Evolutionary conservation across 345 rosid genomes (phyloP).

Genomic region (Citropsis articulata): DNA sequence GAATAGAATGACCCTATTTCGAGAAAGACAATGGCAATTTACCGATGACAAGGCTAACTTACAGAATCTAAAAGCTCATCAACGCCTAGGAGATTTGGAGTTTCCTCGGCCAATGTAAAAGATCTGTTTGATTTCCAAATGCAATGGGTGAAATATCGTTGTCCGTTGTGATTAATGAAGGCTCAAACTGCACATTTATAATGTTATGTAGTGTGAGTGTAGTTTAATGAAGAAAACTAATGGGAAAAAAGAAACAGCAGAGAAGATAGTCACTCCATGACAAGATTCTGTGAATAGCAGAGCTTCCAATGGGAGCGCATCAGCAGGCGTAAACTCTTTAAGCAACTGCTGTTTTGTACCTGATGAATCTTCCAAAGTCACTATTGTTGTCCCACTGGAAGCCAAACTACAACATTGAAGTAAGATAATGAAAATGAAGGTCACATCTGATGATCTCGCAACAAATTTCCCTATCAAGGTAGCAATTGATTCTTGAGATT

Average conservation of each 20-base stretch:
- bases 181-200: constrained; percentile 38
- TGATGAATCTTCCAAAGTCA: constrained; percentile 40
- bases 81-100: constrained; percentile 46
- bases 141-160: constrained; percentile 29
- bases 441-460: constrained; percentile 54
- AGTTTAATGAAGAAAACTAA: not conserved
- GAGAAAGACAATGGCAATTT: not conserved
- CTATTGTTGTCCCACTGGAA: not conserved
- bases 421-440: not conserved
- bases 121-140: constrained; percentile 38
- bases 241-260: not conserved
- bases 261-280: constrained; percentile 27
- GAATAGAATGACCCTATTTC: no score
- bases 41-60: constrained; percentile 20
- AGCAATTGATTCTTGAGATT: constrained; percentile 50
- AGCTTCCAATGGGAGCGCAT: constrained; percentile 59
- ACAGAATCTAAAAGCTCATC: constrained; percentile 61
- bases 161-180: constrained; percentile 32
- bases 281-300: constrained; percentile 40
- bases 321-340: constrained; percentile 53
- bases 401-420: not conserved
- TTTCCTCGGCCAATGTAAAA: constrained; percentile 24
- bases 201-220: not conserved
- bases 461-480: constrained; percentile 49
- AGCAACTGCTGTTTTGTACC: constrained; percentile 44